Conservation (phyloP, 495 filamentous ascomycete species). For the Evernia prunastri region DNA sequence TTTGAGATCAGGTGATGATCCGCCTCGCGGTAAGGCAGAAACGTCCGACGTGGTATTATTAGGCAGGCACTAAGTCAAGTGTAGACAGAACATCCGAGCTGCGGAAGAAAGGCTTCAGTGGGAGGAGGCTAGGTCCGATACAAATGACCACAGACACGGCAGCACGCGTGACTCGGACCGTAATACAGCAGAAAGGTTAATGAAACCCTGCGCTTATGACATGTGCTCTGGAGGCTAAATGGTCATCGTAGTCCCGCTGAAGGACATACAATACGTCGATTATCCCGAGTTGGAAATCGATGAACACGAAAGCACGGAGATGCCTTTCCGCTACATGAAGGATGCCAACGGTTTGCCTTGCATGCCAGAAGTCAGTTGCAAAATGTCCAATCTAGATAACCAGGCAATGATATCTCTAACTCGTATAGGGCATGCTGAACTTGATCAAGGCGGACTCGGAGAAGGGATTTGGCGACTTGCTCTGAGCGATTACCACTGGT, state of each 20-base stretch:
- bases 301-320: conserved; percentile 86
- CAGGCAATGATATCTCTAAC: conserved; percentile 10
- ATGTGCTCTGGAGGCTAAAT: conserved; percentile 13
- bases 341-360: conserved; percentile 66
- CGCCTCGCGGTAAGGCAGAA: conserved; percentile 69
- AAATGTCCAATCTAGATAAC: background rate
- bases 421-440: conserved; percentile 76
- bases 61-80: conserved; percentile 9
- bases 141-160: conserved; percentile 99
- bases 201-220: conserved; percentile 2
- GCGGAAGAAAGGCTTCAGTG: conserved; percentile 83
- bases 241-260: conserved; percentile 54
- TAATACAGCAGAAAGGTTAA: conserved; percentile 75
- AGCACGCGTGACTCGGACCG: conserved; percentile 83
- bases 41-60: background rate
- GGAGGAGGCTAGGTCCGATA: conserved; percentile 79
- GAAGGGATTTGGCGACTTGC: conserved; percentile 80
- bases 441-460: conserved; percentile 91
- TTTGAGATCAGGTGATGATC: conserved; percentile 71
- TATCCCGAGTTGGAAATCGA: conserved; percentile 83
- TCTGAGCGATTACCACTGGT: conserved; percentile 42
- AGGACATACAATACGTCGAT: conserved; percentile 73
- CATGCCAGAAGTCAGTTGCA: conserved; percentile 72
- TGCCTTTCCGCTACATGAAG: conserved; percentile 95
- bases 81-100: conserved; percentile 89